Evolutionary conservation across 352 stramenopile genomes (phyloP), one percentile per base, ranked within the genome.

Genomic region (Aphanomyces euteiches): DNA sequence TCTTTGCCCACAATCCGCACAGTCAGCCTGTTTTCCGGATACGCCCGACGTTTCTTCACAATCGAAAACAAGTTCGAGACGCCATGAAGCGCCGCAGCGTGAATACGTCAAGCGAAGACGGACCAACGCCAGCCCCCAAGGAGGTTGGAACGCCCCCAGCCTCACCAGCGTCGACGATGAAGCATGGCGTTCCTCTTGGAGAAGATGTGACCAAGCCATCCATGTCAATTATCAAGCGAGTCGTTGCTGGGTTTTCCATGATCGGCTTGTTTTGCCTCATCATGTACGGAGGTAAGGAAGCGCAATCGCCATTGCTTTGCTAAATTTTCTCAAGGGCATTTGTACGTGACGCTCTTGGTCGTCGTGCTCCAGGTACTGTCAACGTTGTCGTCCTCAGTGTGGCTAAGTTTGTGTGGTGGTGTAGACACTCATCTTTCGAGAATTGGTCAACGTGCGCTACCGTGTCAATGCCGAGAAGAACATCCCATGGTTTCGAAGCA

Each of bases 391-490:
- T 96, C 21, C 28, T 28, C 28, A 28, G 28, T 2, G 28, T 28
- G 28, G 28, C 28, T 28, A 28, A 0, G 2, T 2, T 28, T 28
- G 28, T 28, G 28, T 28, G 28, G 28, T 2, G 28, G 77, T 93
- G 38, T 87, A 97, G 76, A 88, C 90, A 60, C 75, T 97, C 63
- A 82, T 98, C 48, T 98, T 98, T 83, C 90, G 90, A n/a, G 97
- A 99, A 78, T 83, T 99, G 5, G 96, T 99, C n/a, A 98, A 97
- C 70, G 96, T 99, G 39, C 89, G 97, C 2, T 99, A 99, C 81
- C 90, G 93, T 68, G 88, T 85, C 4, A 89, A 88, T 2, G 95
- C 95, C 43, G 90, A 99, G 81, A 91, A 97, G 76, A 97, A 92
- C 39, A 98, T 99, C 74, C 96, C 97, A 56, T 94, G 97, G 75